phyloP scores from a whole-genome alignment of 805 yeast genomes.

The Nadsonia fulvescens region DNA sequence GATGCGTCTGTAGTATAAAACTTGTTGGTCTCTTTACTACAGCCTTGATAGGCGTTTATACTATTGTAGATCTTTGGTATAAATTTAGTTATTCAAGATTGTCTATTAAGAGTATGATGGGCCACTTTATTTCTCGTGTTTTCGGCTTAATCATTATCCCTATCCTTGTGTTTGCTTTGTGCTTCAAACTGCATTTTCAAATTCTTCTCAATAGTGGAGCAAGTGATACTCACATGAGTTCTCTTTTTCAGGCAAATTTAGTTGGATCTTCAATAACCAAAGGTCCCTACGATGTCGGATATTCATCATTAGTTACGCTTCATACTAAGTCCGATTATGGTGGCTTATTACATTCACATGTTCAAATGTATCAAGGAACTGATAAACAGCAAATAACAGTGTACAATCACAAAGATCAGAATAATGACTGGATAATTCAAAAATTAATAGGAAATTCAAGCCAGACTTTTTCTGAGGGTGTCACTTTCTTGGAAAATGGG shows the following conservation, averaged over 20 bases:
- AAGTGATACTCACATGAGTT: conserved; percentile 82
- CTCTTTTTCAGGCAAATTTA: conserved; percentile 77
- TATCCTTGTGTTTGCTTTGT: conserved; percentile 40
- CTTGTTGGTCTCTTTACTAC: conserved; percentile 94
- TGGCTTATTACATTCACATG: conserved; percentile 73
- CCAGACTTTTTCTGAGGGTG: conserved; percentile 10
- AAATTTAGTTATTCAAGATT: conserved; percentile 44
- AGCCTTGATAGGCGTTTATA: conserved; percentile 73
- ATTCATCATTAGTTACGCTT: conserved; percentile 44
- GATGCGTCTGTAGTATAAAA: conserved; percentile 82
- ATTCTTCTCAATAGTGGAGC: conserved; percentile 69
- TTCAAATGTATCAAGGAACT: conserved; percentile 69
- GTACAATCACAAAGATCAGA: conserved; percentile 73
- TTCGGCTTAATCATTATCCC: conserved; percentile 56
- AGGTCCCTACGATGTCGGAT: conserved; percentile 51
- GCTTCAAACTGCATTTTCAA: conserved; percentile 68
- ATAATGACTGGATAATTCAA: conserved; percentile 59
- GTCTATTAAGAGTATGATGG: conserved; percentile 15
- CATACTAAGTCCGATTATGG: conserved; percentile 57
- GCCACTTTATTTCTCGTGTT: conserved; percentile 62
- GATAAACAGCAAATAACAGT: conserved; percentile 89
- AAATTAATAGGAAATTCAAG: too few relatives aligned
- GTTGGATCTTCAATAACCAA: conserved; percentile 43
- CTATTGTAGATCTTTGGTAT: conserved; percentile 74
- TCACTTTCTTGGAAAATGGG: conserved; percentile 34